Base-by-base conservation (phyloP, 23 red algal species). In the Gracilariopsis chorda region DNA sequence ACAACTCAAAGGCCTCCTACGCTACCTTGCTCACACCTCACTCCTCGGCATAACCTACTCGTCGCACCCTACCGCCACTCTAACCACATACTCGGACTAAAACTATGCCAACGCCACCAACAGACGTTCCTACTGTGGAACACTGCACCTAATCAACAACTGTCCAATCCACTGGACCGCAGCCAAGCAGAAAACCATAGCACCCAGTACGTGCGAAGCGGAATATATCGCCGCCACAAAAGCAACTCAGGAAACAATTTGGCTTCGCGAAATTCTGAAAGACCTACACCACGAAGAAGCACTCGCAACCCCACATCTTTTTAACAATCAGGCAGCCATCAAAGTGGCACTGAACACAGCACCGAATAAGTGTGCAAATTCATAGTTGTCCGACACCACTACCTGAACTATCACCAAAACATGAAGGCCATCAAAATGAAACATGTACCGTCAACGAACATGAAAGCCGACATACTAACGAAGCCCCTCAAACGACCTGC, bases 151-250 rank as follows among this genome's bases (percentile, higher is more conserved):
- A 1, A n/a, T 7, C 12, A n/a, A 8, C 1, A 2, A 1, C 1
- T 42, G 14, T 42, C 63, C 63, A 3, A 28, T 70, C 4, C 35
- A 70, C 33, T 70, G 63, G 63, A n/a, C 34, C 8, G 39, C 35
- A 1, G 43, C 39, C 19, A 23, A 63, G 40, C 88, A 92, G 28
- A 20, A 13, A 4, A 46, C 88, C 20, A 44, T 82, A 53, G 53
- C 88, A 3, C 67, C 82, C 12, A 82, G 52, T 1, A 92, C 52
- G 11, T 81, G 62, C 34, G 88, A 92, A 42, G 73, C 88, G 16
- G 88, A 92, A 24, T 80, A 82, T 24, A 29, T 82, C 27, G 74
- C 88, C 1, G 30, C 75, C 44, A 51, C 57, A 3, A 57, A 12
- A 46, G 88, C 88, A 1, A 30, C 16, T 14, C 57, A 92, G 46